A percentile compares a stretch with the other conserved stretches of the same genome.
Evolutionary conservation across 2,329 filamentous ascomycete genomes (phyloP).

Genomic region (Dothideomycetes sp.): DNA sequence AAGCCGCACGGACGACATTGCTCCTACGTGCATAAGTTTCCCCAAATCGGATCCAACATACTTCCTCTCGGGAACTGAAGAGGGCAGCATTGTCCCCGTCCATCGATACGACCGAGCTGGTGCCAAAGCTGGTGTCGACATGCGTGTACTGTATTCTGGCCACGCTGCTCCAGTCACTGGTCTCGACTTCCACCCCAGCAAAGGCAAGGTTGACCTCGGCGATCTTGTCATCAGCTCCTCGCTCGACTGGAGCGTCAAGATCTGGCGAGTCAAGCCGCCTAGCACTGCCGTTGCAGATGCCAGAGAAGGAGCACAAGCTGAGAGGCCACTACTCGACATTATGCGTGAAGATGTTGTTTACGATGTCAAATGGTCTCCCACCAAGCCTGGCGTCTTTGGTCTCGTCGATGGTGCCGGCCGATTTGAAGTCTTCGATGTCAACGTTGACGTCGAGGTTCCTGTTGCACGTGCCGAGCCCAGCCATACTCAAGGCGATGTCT

Average conservation of each 20-base stretch:
- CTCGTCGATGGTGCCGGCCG: conserved; percentile 87
- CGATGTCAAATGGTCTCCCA: conserved; percentile 87
- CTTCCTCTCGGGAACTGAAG: conserved; percentile 93
- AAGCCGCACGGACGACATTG: conserved; percentile 79
- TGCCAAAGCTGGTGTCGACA: conserved; percentile 90
- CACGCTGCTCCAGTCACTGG: conserved; percentile 94
- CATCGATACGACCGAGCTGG: conserved; percentile 95
- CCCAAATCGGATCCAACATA: conserved; percentile 92
- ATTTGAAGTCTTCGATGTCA: conserved; percentile 92
- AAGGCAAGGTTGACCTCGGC: conserved; percentile 85
- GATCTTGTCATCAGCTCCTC: conserved; percentile 88
- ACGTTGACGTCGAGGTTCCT: conserved; percentile 83
- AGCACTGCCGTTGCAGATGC: conserved; percentile 11
- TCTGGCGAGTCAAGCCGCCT: conserved; percentile 86
- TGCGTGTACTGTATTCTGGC: conserved; percentile 75
- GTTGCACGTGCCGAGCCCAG: conserved; percentile 55
- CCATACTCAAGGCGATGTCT: conserved; percentile 23
- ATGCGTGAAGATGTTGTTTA: conserved; percentile 94
- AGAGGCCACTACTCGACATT: conserved; percentile 76
- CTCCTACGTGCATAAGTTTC: conserved; percentile 89
- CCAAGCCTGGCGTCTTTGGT: conserved; percentile 88
- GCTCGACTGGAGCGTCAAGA: conserved; percentile 92
- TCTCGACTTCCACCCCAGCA: conserved; percentile 86
- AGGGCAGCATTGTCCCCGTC: conserved; percentile 91
- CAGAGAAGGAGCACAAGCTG: conserved; percentile 27